Evolutionary conservation across 768 basidiomycete genomes (phyloP), one percentile per base, ranked within the genome.

Genomic region (Mycena filopes): DNA sequence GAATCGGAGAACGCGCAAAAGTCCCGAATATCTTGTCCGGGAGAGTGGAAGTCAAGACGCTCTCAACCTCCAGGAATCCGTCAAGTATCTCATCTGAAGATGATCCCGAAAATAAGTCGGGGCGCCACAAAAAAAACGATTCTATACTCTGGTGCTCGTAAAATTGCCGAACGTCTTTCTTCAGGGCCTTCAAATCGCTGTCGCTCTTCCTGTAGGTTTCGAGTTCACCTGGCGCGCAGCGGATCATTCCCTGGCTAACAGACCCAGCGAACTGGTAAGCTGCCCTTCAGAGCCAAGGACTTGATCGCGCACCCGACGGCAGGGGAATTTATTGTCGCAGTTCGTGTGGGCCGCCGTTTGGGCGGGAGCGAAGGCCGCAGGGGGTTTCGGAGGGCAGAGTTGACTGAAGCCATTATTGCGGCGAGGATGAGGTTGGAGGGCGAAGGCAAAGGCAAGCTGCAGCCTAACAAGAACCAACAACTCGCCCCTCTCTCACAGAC

Each of bases 111-210:
- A 33, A 5, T 20, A n/a, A 20, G 25, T 18, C 18, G 57, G 8
- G 2, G 50, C n/a, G 40, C 16, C 33, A 13, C 4, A 47, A 12
- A 26, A 45, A 15, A 3, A 33, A 40, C 15, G 20, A 43, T 49
- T 36, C 4, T n/a, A n/a, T n/a, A 69, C 68, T 69, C 56, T 69
- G 68, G 29, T 38, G 63, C 29, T 60, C 23, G 45, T 69, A 69
- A 29, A 66, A 69, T 15, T 60, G 60, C 2, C 68, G 64, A 3
- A 69, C 38, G n/a, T 20, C 23, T 23, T 65, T 65, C 51, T 65
- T 65, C 20, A 69, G n/a, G 18, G 64, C 15, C 11, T 55, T 66
- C 11, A 69, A 43, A 26, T 69, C 64, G 23, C 62, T 60, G 13
- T 65, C 60, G 51, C 50, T 69, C 49, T 69, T 69, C 5, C 68